phyloP scores from a whole-genome alignment of 495 filamentous ascomycete genomes.

The Penicillium subrubescens region DNA sequence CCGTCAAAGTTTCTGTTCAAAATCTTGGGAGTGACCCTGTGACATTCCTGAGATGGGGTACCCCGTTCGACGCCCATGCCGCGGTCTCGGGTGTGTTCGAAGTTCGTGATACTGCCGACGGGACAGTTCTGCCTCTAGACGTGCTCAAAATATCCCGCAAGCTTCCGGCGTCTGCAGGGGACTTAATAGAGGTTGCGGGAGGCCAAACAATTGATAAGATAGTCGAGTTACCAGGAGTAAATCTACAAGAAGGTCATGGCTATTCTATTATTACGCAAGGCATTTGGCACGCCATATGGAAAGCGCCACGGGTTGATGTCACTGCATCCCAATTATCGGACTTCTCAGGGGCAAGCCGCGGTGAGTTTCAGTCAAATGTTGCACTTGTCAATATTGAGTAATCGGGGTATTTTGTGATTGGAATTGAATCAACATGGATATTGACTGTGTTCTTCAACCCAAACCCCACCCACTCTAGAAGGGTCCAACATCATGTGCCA shows the following conservation, averaged over 20 bases:
- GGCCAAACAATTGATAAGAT: constrained; percentile 17
- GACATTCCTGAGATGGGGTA: constrained; percentile 51
- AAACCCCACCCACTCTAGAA: neutral
- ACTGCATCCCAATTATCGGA: constrained; percentile 22
- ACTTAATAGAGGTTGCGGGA: constrained; percentile 45
- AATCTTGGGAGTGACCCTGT: constrained; percentile 44
- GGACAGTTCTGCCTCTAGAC: constrained; percentile 36
- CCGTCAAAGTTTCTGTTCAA: constrained; percentile 39
- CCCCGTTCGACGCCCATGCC: constrained; percentile 51
- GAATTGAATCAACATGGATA: neutral
- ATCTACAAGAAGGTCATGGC: constrained; percentile 24
- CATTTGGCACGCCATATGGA: constrained; percentile 39
- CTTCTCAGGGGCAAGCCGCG: constrained; percentile 16
- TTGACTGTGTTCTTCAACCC: neutral
- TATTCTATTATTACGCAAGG: constrained; percentile 35
- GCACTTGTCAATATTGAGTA: constrained; percentile 14
- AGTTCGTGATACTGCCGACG: constrained; percentile 36
- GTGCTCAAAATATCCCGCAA: constrained; percentile 48
- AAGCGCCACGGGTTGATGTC: constrained; percentile 21
- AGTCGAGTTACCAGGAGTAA: constrained; percentile 19
- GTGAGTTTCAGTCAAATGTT: constrained; percentile 29
- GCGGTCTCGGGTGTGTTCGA: constrained; percentile 49
- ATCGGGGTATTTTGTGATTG: neutral
- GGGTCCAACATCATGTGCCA: neutral
- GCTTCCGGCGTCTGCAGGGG: constrained; percentile 43